Percentiles rank a stretch among this genome's conserved stretches.
phyloP scores from a whole-genome alignment of 129 eudicot genomes.

The Lonicera japonica region DNA sequence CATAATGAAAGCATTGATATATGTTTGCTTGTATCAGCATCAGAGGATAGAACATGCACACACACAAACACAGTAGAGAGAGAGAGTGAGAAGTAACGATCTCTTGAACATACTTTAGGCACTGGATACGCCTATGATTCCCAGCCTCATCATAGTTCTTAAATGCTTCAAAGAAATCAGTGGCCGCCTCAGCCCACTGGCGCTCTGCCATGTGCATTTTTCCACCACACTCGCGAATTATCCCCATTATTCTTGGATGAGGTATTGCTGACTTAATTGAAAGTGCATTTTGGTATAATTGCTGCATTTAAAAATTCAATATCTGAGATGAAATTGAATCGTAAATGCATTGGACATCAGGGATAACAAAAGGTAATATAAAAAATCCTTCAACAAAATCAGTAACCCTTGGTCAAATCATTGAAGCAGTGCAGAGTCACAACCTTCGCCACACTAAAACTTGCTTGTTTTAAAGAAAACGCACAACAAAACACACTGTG shows the following conservation, averaged over 20 bases:
- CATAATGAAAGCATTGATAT: no score
- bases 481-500: no score
- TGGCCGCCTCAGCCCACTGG: slow-evolving; percentile 99
- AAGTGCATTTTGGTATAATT: slow-evolving; percentile 87
- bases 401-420: no score
- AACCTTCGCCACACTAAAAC: no score
- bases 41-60: background rate
- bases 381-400: background rate
- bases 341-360: background rate
- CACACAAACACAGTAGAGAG: background rate
- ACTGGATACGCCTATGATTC: slow-evolving; percentile 87
- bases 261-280: slow-evolving; percentile 96
- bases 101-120: slow-evolving; percentile 67
- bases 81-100: background rate
- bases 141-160: slow-evolving; percentile 99
- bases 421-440: no score
- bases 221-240: slow-evolving; percentile 97
- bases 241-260: slow-evolving; percentile 98
- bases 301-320: slow-evolving; percentile 33
- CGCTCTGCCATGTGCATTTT: slow-evolving; percentile 99
- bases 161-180: slow-evolving; percentile 98
- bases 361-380: background rate
- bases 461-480: no score
- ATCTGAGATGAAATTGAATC: background rate
- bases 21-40: no score